Base-by-base conservation (phyloP, 2,329 filamentous ascomycete genomes). In the Botrytis paeoniae region DNA sequence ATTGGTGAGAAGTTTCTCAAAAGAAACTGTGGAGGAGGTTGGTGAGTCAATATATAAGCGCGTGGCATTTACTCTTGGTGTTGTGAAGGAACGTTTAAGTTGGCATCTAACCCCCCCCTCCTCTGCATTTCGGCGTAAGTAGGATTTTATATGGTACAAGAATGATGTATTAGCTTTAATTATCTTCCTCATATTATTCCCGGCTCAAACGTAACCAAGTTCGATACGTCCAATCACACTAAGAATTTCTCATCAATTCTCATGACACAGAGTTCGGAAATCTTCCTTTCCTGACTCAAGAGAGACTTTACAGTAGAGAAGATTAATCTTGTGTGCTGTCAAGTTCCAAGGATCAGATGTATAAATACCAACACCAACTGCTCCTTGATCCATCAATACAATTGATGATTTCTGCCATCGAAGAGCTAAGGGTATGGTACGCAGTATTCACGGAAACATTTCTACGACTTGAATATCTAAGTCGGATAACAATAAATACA, bases 381-480 rank as follows among this genome's bases (percentile, higher is more conserved):
- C 25, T 54, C 48, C 25, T 16, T n/a, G 1, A 54, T 54, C 12
- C 2, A 16, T 7, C 25, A n/a, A n/a, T 7, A n/a, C 12, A 54
- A n/a, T n/a, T 54, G 25, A 54, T n/a, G 14, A 7, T 6, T 3
- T n/a, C 25, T 16, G 3, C 25, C 0, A 14, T 7, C 48, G 25
- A 54, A 1, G 20, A 48, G 45, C 12, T 54, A 4, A 6, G 4
- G 2, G 25, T 54, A 16, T n/a, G n/a, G 48, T 7, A 16, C 6
- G 0, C 48, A 54, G 25, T 12, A n/a, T 16, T 5, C 4, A 14
- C 5, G 12, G 5, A 54, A 54, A n/a, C 12, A 54, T 54, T 25
- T n/a, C 25, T 7, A 54, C 2, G 12, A 16, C 5, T n/a, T n/a
- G 0, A n/a, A n/a, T n/a, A 3, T n/a, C 48, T n/a, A 14, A 16